Evolutionary conservation across 768 basidiomycete genomes (phyloP).

Genomic region (Trametes maxima): DNA sequence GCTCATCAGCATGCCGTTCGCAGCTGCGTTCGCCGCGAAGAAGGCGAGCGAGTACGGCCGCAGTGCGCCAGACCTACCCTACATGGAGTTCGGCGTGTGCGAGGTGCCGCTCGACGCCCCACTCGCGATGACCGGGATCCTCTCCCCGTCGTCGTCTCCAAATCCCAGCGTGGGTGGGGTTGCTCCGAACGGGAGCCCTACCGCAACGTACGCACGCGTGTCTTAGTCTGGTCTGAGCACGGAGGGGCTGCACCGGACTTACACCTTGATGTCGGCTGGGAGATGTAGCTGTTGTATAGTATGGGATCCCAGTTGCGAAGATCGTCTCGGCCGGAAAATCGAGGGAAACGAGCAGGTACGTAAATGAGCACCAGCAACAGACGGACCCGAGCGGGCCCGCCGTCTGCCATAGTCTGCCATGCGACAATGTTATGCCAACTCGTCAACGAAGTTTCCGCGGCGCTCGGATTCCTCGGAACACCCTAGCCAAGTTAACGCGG

Average conservation of each 20-base stretch:
- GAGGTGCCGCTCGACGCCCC: constrained; percentile 20
- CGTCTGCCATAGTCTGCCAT: no score
- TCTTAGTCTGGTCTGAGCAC: neutral
- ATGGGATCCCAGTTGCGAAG: neutral
- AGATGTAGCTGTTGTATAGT: neutral
- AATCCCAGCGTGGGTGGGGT: neutral
- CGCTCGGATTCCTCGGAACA: no score
- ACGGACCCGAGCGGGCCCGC: no score
- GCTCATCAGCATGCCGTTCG: constrained; percentile 30
- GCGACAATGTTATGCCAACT: no score
- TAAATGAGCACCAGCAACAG: no score
- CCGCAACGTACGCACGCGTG: neutral
- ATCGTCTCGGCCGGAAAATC: no score
- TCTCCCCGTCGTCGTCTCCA: neutral
- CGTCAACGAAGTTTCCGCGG: no score
- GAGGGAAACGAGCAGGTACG: no score
- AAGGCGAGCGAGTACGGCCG: constrained; percentile 12
- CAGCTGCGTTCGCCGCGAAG: constrained; percentile 11
- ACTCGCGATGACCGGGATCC: neutral
- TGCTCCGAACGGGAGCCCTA: neutral
- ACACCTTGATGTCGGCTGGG: neutral
- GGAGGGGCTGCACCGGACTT: no score
- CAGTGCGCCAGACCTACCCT: constrained; percentile 22
- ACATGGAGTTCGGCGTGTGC: constrained; percentile 29
- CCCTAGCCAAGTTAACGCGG: no score